Evolutionary conservation across 2,329 filamentous ascomycete species (phyloP).

Genomic region (Fusarium pseudonygamai): DNA sequence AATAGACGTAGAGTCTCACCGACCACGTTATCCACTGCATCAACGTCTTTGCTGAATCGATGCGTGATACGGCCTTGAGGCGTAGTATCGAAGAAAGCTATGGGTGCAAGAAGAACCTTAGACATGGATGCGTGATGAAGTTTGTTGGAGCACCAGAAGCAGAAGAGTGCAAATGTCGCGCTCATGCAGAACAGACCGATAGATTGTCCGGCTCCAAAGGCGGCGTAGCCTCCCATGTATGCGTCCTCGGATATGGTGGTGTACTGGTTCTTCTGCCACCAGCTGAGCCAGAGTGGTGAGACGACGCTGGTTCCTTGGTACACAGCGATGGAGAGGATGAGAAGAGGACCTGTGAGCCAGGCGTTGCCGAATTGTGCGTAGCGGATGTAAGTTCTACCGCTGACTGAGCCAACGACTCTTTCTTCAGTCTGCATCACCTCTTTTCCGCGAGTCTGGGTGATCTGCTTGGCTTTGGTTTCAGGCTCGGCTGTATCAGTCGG

Average conservation of each 20-base stretch:
- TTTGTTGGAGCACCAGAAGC: slow-evolving; percentile 30
- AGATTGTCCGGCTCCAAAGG: slow-evolving; percentile 11
- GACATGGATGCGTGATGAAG: slow-evolving; percentile 13
- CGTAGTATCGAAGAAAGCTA: slow-evolving; percentile 24
- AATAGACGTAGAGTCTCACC: slow-evolving; percentile 18
- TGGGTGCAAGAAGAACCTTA: background rate
- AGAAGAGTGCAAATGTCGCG: slow-evolving; percentile 13
- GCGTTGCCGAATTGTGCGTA: slow-evolving; percentile 27
- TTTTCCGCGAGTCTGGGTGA: background rate
- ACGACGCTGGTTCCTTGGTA: slow-evolving; percentile 24
- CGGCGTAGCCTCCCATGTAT: slow-evolving; percentile 27
- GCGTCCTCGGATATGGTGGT: background rate
- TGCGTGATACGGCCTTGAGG: slow-evolving; percentile 24
- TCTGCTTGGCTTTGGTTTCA: background rate
- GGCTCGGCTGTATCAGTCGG: rapidly evolving
- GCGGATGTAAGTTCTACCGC: slow-evolving; percentile 15
- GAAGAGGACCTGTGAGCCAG: slow-evolving; percentile 7
- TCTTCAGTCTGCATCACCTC: slow-evolving; percentile 28
- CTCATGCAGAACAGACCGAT: slow-evolving; percentile 21
- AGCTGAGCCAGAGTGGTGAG: slow-evolving; percentile 22
- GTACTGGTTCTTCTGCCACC: slow-evolving; percentile 25
- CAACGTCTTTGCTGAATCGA: slow-evolving; percentile 22
- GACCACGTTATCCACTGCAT: slow-evolving; percentile 24
- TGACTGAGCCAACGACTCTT: slow-evolving; percentile 18
- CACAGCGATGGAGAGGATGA: slow-evolving; percentile 1